A percentile compares a stretch with the other conserved stretches of the same genome.
phyloP scores from a whole-genome alignment of 2,329 filamentous ascomycete genomes.

The Pyrenochaeta sp. region DNA sequence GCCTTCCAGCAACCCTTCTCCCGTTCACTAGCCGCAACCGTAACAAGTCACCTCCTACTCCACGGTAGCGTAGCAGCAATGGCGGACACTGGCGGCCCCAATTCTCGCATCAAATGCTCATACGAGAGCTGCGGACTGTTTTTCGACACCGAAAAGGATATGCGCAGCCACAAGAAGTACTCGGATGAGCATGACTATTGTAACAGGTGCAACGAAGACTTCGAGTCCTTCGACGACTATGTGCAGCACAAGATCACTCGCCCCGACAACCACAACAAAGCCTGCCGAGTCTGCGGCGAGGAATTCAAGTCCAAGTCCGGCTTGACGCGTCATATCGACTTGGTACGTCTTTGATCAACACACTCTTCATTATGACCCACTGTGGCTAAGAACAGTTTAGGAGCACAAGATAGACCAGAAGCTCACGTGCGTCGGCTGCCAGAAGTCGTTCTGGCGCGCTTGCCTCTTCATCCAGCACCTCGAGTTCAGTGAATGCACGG shows the following conservation, averaged over 20 bases:
- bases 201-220: slow-evolving; percentile 55
- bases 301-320: slow-evolving; percentile 64
- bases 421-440: slow-evolving; percentile 62
- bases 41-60: background rate
- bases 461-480: slow-evolving; percentile 61
- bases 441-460: slow-evolving; percentile 56
- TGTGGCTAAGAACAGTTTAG: slow-evolving; percentile 39
- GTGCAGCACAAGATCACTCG: slow-evolving; percentile 56
- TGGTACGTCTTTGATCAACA: slow-evolving; percentile 46
- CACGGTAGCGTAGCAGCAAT: slow-evolving; percentile 16
- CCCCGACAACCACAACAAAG: slow-evolving; percentile 54
- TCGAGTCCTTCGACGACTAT: slow-evolving; percentile 52
- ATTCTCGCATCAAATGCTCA: slow-evolving; percentile 50
- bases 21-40: too few relatives aligned
- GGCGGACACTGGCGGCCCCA: slow-evolving; percentile 30
- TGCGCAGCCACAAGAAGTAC: slow-evolving; percentile 61
- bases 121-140: slow-evolving; percentile 54
- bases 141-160: slow-evolving; percentile 56
- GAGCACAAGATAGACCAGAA: slow-evolving; percentile 59
- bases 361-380: background rate
- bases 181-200: slow-evolving; percentile 56
- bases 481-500: slow-evolving; percentile 59
- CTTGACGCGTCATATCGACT: slow-evolving; percentile 59
- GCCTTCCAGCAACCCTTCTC: background rate
- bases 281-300: slow-evolving; percentile 63